Evolutionary conservation across 225 moss, liverwort and hornwort genomes (phyloP).

Genomic region (Bryoerythrophyllum caledonicum): DNA sequence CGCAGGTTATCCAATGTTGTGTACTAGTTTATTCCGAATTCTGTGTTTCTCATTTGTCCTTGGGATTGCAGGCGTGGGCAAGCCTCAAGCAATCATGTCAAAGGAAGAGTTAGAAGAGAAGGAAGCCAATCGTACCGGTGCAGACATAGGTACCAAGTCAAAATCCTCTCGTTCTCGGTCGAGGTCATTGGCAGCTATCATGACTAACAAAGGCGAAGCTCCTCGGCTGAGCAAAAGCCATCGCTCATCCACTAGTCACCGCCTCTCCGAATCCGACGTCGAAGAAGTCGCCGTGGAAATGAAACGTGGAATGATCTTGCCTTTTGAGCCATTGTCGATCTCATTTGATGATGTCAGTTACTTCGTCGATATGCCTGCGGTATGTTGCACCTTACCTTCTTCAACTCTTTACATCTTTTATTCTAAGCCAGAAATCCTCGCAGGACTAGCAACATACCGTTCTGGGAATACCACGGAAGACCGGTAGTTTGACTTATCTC

Average conservation of each 20-base stretch:
- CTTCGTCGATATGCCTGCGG: conserved; percentile 73
- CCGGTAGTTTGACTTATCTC: neutral
- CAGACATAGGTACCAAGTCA: conserved; percentile 8
- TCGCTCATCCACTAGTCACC: conserved; percentile 35
- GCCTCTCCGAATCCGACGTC: conserved; percentile 29
- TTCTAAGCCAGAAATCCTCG: neutral
- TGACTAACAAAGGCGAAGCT: conserved; percentile 32
- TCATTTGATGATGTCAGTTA: conserved; percentile 67
- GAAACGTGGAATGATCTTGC: conserved; percentile 66
- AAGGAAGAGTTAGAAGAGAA: conserved; percentile 48
- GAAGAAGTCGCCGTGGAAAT: conserved; percentile 33
- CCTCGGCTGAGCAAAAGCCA: conserved; percentile 35
- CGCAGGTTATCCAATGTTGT: neutral
- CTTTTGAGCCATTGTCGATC: conserved; percentile 60
- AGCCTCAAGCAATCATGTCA: conserved; percentile 63
- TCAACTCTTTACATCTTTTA: neutral
- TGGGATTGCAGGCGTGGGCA: conserved; percentile 49
- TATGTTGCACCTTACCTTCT: conserved; percentile 18
- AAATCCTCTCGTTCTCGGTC: conserved; percentile 37
- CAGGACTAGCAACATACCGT: too few species aligned
- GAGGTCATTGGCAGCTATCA: conserved; percentile 37
- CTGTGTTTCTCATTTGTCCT: neutral
- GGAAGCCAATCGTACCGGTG: conserved; percentile 46
- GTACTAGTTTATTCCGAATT: neutral
- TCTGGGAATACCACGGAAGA: too few species aligned